Percentiles rank a stretch among this genome's conserved stretches.
These are phyloP conservation scores for Mucor circinelloides DNA, from an alignment of 371 early-diverging fungal genomes.

Conservation along the genomic window DNA sequence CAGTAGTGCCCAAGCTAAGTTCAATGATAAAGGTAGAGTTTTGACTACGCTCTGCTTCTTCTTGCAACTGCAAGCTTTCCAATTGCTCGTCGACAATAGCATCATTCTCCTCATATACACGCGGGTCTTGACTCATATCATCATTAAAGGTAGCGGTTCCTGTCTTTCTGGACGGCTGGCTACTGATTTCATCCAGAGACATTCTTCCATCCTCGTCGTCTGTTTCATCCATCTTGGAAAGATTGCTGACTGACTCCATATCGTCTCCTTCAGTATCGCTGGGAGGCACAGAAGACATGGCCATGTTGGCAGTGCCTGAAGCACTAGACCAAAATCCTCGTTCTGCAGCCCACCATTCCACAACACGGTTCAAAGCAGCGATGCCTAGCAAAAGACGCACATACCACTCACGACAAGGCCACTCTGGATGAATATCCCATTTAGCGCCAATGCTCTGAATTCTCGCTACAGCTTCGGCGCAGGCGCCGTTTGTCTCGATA, in stretches of 20 bases:
- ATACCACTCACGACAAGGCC: conserved; percentile 65
- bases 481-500: conserved; percentile 50
- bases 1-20: conserved; percentile 46
- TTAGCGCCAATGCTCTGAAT: conserved; percentile 50
- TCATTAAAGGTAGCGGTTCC: not conserved
- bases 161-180: not conserved
- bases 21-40: conserved; percentile 66
- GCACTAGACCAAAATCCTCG: conserved; percentile 46
- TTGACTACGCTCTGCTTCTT: conserved; percentile 58
- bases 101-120: not conserved
- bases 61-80: conserved; percentile 42
- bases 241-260: conserved; percentile 26
- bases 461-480: conserved; percentile 50
- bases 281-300: conserved; percentile 12
- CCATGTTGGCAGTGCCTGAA: not conserved
- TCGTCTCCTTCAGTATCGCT: conserved; percentile 31
- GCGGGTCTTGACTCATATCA: not conserved
- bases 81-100: conserved; percentile 4
- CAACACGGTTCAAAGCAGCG: conserved; percentile 62
- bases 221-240: conserved; percentile 25
- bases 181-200: conserved; percentile 17
- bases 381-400: conserved; percentile 57
- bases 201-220: conserved; percentile 25
- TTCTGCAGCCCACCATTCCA: conserved; percentile 69
- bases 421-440: conserved; percentile 60